Base-by-base conservation (phyloP, 257 asterid species). In the Agastache rugosa region DNA sequence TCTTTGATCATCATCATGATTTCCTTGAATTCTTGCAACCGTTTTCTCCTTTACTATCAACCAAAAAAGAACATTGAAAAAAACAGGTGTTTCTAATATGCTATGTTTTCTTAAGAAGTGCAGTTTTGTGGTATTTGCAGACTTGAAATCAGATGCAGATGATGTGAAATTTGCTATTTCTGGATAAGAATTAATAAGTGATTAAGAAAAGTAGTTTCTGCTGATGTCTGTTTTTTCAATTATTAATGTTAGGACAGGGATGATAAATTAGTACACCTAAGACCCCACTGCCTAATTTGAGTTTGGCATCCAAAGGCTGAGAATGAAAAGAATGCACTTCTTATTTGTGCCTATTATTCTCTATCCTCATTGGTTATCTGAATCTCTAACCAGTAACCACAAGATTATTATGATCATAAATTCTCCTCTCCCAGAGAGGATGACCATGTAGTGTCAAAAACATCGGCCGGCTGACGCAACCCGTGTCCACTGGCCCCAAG, bases 151-250 rank as follows among this genome's bases (percentile, higher is more conserved):
- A n/a, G 41, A 76, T 69, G 65, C 47, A 73, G 58, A 67, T 65
- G 78, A 82, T 75, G 83, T 71, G 83, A 23, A 9, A 25, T 58
- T 72, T 76, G 61, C 72, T 27, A 47, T 67, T 66, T 54, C 47
- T 54, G 69, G 72, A 70, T 45, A 67, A 62, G 53, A 56, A 64
- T 20, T 22, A 23, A 44, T 9, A 14, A 63, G 76, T 67, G 69
- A 71, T 35, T 11, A 41, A 34, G 51, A 70, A 59, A 23, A 66
- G 68, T 53, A 34, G 53, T 47, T 67, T 51, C 22, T n/a, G n/a
- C 15, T 78, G 45, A 68, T 64, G 60, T 29, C 48, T 27, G 15
- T 25, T 47, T 10, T 16, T 29, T 50, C 74, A 74, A 62, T 79
- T 53, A 69, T 14, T 23, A 41, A 11, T 25, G 63, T 25, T 48